These are phyloP conservation scores for Phanerochaete sordida DNA, from an alignment of 768 basidiomycete species.

Conservation along the genomic window DNA sequence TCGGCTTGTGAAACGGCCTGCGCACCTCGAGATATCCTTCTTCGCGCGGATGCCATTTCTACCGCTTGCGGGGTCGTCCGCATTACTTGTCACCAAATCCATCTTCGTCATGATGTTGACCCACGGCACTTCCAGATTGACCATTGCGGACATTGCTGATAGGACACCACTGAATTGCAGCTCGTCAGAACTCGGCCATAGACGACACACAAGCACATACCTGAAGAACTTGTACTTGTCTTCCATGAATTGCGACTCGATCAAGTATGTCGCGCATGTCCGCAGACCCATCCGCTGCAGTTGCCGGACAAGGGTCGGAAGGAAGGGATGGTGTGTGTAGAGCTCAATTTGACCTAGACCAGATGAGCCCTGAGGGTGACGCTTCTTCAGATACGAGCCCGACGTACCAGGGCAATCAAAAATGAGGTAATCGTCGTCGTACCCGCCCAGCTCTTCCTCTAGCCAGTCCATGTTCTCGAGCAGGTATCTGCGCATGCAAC, in stretches of 20 bases:
- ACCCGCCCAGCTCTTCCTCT: conserved; percentile 92
- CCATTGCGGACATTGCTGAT: conserved; percentile 99
- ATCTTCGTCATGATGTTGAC: conserved; percentile 99
- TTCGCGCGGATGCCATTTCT: conserved; percentile 70
- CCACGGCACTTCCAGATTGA: conserved; percentile 95
- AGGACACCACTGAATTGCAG: conserved; percentile 70
- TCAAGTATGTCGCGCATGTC: conserved; percentile 85
- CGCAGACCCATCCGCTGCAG: conserved; percentile 75
- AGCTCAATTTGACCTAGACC: conserved; percentile 90
- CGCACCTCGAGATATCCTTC: conserved; percentile 80
- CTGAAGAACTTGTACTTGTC: conserved; percentile 98
- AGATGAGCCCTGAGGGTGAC: background rate
- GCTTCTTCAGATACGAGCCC: background rate
- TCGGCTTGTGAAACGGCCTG: background rate
- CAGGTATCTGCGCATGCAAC: conserved; percentile 64
- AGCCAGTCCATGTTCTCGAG: conserved; percentile 98
- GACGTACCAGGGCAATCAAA: conserved; percentile 83
- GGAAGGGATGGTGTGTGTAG: conserved; percentile 96
- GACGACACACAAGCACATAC: conserved; percentile 32
- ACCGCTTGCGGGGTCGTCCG: conserved; percentile 56
- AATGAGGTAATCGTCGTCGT: conserved; percentile 92
- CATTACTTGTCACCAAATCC: conserved; percentile 81
- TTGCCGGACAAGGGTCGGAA: conserved; percentile 83
- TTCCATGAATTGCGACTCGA: conserved; percentile 99
- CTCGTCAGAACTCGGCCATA: background rate